These are phyloP conservation scores for Aurantiochytrium sp. DNA, from an alignment of 108 stramenopile genomes.

Conservation along the genomic window DNA sequence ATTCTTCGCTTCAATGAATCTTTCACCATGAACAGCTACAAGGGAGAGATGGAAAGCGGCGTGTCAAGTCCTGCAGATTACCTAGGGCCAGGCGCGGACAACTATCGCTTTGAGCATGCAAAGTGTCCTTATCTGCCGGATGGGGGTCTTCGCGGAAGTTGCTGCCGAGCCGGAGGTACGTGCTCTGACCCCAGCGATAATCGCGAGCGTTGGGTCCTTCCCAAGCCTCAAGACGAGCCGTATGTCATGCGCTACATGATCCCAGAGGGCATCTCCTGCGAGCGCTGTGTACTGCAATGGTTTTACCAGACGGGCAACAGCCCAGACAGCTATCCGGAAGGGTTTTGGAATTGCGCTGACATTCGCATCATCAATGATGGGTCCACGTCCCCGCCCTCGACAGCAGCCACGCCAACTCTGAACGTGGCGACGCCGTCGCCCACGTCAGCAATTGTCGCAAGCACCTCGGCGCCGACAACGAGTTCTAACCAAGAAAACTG, in stretches of 20 bases:
- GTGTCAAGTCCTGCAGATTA: neutral
- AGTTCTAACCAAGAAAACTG: neutral
- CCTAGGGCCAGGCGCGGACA: neutral
- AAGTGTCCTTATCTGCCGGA: neutral
- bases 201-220: neutral
- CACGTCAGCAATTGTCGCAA: neutral
- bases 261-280: slow-evolving; percentile 51
- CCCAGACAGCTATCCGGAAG: slow-evolving; percentile 32
- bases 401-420: neutral
- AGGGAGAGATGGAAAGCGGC: neutral
- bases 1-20: neutral
- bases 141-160: neutral
- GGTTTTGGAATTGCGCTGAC: slow-evolving; percentile 26
- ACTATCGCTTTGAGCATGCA: neutral
- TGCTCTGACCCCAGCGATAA: neutral
- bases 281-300: slow-evolving; percentile 62
- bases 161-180: neutral
- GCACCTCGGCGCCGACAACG: neutral
- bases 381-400: neutral
- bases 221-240: neutral
- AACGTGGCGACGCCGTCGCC: slow-evolving; percentile 21
- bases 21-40: neutral
- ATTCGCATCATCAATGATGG: slow-evolving; percentile 20
- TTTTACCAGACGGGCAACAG: slow-evolving; percentile 63
- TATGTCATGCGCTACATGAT: slow-evolving; percentile 43